These are phyloP conservation scores for Magnolia kwangsiensis DNA, from an alignment of 164 flowering plant species.

Conservation along the genomic window DNA sequence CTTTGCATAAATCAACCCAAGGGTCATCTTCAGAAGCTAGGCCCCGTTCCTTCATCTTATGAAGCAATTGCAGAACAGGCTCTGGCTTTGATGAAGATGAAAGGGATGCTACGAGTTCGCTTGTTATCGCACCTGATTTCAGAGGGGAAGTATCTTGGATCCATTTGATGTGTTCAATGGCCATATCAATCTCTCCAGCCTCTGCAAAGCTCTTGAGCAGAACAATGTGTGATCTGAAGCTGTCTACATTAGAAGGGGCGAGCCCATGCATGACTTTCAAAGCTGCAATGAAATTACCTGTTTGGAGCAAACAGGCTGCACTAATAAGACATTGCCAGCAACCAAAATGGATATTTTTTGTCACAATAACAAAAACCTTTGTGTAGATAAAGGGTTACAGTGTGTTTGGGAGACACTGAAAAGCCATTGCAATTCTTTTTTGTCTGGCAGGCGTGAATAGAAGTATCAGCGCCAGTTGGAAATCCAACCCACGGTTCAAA, in stretches of 20 bases:
- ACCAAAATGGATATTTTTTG: neutral
- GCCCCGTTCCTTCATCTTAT: conserved; percentile 24
- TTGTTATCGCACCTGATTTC: conserved; percentile 33
- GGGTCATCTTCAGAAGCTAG: conserved; percentile 14
- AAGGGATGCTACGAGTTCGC: conserved; percentile 49
- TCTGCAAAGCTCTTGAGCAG: conserved; percentile 61
- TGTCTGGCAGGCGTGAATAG: too few relatives aligned
- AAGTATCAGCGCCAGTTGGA: neutral
- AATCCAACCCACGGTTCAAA: neutral
- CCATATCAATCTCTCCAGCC: conserved; percentile 47
- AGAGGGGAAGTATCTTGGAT: conserved; percentile 40
- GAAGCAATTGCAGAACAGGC: conserved; percentile 38
- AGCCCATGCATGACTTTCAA: conserved; percentile 41
- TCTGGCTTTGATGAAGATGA: conserved; percentile 51
- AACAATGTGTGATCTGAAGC: conserved; percentile 39
- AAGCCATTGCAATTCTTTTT: too few relatives aligned
- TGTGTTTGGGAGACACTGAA: too few relatives aligned
- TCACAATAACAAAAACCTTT: too few relatives aligned
- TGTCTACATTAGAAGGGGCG: conserved; percentile 18
- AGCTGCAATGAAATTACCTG: conserved; percentile 57
- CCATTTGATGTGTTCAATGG: conserved; percentile 50
- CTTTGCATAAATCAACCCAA: conserved; percentile 23
- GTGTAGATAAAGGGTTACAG: too few relatives aligned
- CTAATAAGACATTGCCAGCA: neutral
- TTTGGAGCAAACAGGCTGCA: conserved; percentile 9